These are phyloP conservation scores for Cyphellophora attinorum DNA, from an alignment of 2,329 filamentous ascomycete genomes.

Conservation along the genomic window DNA sequence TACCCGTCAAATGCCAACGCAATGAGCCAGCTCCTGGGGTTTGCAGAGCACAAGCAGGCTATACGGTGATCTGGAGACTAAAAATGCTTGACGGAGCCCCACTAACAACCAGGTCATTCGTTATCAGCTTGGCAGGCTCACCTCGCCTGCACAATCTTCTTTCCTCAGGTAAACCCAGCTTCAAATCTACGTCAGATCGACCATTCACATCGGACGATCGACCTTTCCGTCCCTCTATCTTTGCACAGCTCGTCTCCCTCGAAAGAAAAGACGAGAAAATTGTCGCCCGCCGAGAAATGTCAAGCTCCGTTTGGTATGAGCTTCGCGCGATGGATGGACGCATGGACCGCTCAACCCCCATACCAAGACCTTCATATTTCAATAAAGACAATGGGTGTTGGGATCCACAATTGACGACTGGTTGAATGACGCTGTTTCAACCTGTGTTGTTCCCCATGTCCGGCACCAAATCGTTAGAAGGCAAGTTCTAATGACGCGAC, in stretches of 20 bases:
- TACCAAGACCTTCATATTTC: not conserved
- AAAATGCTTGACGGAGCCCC: not conserved
- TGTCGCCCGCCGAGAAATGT: not conserved
- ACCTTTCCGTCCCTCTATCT: not conserved
- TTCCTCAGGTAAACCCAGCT: not conserved
- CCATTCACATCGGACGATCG: not conserved
- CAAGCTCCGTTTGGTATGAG: not conserved
- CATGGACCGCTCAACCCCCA: not conserved
- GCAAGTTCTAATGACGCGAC: too few relatives aligned
- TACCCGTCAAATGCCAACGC: too few relatives aligned
- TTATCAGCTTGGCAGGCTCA: not conserved
- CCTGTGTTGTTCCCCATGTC: too few relatives aligned
- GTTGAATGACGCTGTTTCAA: not conserved
- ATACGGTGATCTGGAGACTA: not conserved
- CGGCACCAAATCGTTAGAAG: too few relatives aligned
- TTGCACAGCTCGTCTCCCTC: slow-evolving; percentile 1
- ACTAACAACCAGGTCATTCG: not conserved
- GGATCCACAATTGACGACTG: not conserved
- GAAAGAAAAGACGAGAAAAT: not conserved
- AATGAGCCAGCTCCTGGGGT: not conserved
- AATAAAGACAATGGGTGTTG: not conserved
- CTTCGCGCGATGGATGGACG: not conserved
- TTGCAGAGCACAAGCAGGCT: not conserved
- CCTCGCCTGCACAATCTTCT: not conserved
- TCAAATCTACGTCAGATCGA: slow-evolving; percentile 1